A percentile compares a stretch with the other conserved stretches of the same genome.
Conservation (phyloP, 2,329 filamentous ascomycete genomes). For the Phialocephala subalpina region DNA sequence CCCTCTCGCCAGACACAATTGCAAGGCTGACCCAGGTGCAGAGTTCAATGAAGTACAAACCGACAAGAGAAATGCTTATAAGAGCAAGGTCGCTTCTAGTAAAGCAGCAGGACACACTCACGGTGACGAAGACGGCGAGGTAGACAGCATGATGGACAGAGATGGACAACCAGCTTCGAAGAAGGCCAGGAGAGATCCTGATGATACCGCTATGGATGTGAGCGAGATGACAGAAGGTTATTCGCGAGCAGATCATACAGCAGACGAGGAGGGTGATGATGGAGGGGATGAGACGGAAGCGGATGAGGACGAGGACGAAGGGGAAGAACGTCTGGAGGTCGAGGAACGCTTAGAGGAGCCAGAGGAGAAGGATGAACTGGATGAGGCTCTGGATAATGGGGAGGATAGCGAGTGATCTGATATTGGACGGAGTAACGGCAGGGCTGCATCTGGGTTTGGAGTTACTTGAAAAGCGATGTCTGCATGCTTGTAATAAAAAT, state of each 20-base stretch:
- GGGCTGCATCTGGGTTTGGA: conserved; percentile 22
- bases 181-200: conserved; percentile 50
- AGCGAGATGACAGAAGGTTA: conserved; percentile 49
- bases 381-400: conserved; percentile 67
- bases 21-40: conserved; percentile 20
- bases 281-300: conserved; percentile 57
- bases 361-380: conserved; percentile 55
- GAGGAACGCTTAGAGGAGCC: conserved; percentile 64
- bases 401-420: conserved; percentile 52
- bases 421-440: conserved; percentile 9
- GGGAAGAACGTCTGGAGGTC: conserved; percentile 61
- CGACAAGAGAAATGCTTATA: conserved; percentile 77
- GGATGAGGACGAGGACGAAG: conserved; percentile 60
- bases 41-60: conserved; percentile 56
- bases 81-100: conserved; percentile 69
- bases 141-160: conserved; percentile 33
- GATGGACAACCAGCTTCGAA: conserved; percentile 43
- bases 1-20: not conserved
- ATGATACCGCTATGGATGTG: conserved; percentile 57
- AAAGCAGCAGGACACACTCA: conserved; percentile 49
- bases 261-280: conserved; percentile 50
- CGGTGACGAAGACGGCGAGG: conserved; percentile 28
- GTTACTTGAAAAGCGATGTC: conserved; percentile 10
- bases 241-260: conserved; percentile 44
- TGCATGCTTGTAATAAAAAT: not conserved